phyloP scores from a whole-genome alignment of 208 protist species.

The Crithidia fasciculata region DNA sequence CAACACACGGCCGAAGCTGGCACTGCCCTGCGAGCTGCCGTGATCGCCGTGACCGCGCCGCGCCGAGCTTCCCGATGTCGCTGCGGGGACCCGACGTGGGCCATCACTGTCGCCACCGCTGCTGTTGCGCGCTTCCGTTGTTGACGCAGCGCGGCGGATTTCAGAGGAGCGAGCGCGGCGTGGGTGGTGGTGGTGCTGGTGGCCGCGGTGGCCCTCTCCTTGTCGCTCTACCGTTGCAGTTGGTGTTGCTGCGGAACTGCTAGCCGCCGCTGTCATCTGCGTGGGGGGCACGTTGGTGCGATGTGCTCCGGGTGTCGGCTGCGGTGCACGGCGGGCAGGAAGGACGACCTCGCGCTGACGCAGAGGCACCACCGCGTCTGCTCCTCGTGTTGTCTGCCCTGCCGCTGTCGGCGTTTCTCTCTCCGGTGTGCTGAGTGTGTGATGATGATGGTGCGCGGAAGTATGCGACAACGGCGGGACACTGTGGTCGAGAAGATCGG shows the following conservation, averaged over 20 bases:
- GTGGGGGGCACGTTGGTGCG: not conserved
- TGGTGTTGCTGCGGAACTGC: not conserved
- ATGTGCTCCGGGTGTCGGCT: not conserved
- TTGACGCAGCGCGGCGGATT: not conserved
- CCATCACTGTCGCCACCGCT: not conserved
- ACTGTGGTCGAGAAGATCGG: not conserved
- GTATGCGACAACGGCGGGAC: not conserved
- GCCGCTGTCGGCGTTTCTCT: not conserved
- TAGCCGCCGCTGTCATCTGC: too few relatives aligned
- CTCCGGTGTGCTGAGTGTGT: not conserved
- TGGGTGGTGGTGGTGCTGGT: not conserved
- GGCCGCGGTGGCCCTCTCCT: not conserved
- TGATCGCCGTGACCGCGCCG: not conserved
- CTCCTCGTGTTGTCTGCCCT: too few relatives aligned
- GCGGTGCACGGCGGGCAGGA: constrained; percentile 1
- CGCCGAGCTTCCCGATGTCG: too few relatives aligned
- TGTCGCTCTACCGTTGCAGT: not conserved
- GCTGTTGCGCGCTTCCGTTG: not conserved
- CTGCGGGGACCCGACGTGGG: too few relatives aligned
- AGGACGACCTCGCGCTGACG: constrained; percentile 3
- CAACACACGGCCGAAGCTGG: not conserved
- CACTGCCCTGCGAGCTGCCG: not conserved
- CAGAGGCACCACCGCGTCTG: not conserved
- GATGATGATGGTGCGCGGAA: not conserved
- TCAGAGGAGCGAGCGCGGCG: constrained; percentile 8